Base-by-base conservation (phyloP, 441 rosid species). In the Raphanus hybrid region DNA sequence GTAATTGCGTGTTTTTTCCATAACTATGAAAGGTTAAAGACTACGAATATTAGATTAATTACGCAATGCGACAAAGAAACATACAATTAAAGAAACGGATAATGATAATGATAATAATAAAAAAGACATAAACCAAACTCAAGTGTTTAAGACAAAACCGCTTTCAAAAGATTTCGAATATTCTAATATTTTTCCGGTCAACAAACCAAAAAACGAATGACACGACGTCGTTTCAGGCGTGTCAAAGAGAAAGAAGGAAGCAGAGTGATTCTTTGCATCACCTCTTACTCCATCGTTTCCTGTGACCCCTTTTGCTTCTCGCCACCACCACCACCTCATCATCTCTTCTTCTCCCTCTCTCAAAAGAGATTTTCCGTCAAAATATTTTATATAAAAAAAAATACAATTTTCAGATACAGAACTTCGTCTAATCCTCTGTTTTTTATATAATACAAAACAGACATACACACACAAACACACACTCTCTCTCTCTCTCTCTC, bases 191-290 rank as follows among this genome's bases (percentile, higher is more conserved):
- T 64, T 70, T 59, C 10, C n/a, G 62, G 71, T 75, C 80, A 80
- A 55, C 52, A 70, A 80, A 70, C 57, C 34, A 29, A 20, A 15
- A 55, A 65, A 0, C 0, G 1, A 67, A 52, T 1, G 20, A 0
- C 4, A 67, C 82, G 78, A 18, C 78, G 62, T 54, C 82, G 78
- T 73, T 29, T 73, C 5, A 32, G 0, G 2, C 0, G 59, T 7
- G 3, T 3, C 41, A 64, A 75, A 35, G 39, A 29, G 73, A 29
- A 29, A 0, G 32, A 14, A 20, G 34, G 14, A 50, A 59, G 73
- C 63, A 48, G 73, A 55, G 80, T 69, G 81, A 85, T 87, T 78
- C 91, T 86, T 85, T 83, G 75, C 41, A 82, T 75, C 82, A 69
- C 34, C 83, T 60, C 66, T 65, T 76, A 87, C 89, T 81, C 89